These are phyloP conservation scores for Suillus occidentalis DNA, from an alignment of 768 basidiomycete genomes.

Conservation along the genomic window DNA sequence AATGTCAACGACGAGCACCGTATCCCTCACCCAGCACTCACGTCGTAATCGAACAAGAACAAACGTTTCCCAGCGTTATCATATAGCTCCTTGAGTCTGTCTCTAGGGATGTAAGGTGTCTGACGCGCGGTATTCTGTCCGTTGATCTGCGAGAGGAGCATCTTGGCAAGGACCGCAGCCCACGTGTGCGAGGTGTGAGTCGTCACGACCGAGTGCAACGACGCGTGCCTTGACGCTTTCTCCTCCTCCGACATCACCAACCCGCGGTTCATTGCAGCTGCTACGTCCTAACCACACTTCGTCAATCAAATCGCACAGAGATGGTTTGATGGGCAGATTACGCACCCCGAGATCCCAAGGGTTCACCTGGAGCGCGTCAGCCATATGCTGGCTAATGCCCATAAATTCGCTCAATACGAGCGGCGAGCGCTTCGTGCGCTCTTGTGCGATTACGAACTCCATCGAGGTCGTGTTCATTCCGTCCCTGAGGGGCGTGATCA, in stretches of 20 bases:
- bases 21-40: slow-evolving; percentile 37
- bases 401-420: slow-evolving; percentile 96
- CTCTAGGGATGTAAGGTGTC: slow-evolving; percentile 80
- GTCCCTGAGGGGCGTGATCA: slow-evolving; percentile 93
- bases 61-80: slow-evolving; percentile 74
- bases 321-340: slow-evolving; percentile 10
- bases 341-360: slow-evolving; percentile 92
- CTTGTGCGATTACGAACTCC: slow-evolving; percentile 94
- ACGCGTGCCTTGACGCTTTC: slow-evolving; percentile 53
- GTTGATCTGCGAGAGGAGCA: slow-evolving; percentile 81
- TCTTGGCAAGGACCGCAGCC: slow-evolving; percentile 87
- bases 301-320: neutral
- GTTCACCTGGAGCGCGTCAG: slow-evolving; percentile 86
- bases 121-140: slow-evolving; percentile 75
- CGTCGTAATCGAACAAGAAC: slow-evolving; percentile 96
- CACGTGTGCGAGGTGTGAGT: slow-evolving; percentile 95
- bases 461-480: slow-evolving; percentile 98
- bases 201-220: slow-evolving; percentile 80
- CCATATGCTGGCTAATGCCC: slow-evolving; percentile 94
- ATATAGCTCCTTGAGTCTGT: slow-evolving; percentile 61
- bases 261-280: neutral
- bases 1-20: neutral
- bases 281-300: neutral
- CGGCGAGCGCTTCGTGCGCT: slow-evolving; percentile 77
- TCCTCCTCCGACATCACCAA: neutral